Base-by-base conservation (phyloP, 495 filamentous ascomycete species). In the Cladorrhinum samala region DNA sequence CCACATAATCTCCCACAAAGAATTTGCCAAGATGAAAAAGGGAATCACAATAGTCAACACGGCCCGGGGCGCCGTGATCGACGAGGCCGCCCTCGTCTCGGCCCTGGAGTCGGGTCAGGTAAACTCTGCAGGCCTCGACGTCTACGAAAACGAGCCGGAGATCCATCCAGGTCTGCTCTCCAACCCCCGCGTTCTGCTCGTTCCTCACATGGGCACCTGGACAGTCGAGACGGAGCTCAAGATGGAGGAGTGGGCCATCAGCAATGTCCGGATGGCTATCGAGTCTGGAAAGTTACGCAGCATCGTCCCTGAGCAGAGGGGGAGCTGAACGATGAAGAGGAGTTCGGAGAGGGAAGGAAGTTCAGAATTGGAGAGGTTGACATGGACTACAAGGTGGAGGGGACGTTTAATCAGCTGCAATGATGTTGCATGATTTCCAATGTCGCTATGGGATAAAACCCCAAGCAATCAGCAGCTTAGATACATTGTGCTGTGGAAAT, bases 151-250 rank as follows among this genome's bases (percentile, higher is more conserved):
- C 21, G 87, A 91, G 69, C 87, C 87, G 1, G 67, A 79, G 27
- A 73, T 93, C 33, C 85, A 92, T 60, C 72, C 79, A 1, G 87
- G 85, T 1, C 69, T 94, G 37, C 67, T 92, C 36, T 76, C 74
- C 50, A 88, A 87, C 62, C 79, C 82, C 3, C 73, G 79, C 25
- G 85, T 87, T 24, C 82, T 92, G 71, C 64, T 94, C 46, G 64
- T 91, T 44, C 89, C 89, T 21, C 89, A 94, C 66, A 87, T 93
- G 71, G 89, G 88, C 5, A 92, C 89, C 0, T 75, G 68, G 59
- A 79, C 76, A 1, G 57, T 71, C 40, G 72, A 82, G 69, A 82
- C 81, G 16, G 83, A 87, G 68, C 81, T 76, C 49, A 84, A 88
- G 61, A 91, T 93, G 88, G 88, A 93, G 68, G 66, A 82, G 39